These are phyloP conservation scores for Quercus gilva DNA, from an alignment of 306 rosid genomes.

Conservation along the genomic window DNA sequence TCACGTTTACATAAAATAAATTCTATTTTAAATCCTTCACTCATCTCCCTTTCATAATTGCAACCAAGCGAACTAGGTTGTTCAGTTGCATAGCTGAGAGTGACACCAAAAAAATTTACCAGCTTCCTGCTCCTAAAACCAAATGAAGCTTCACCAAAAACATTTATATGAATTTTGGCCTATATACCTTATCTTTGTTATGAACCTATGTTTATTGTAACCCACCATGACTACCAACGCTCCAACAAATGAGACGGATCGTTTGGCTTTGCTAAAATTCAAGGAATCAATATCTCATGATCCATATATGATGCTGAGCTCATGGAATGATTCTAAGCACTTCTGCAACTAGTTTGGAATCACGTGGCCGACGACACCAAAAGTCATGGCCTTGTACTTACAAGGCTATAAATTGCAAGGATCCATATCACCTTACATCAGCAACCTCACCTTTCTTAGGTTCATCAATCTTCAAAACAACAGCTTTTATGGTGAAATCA, in stretches of 20 bases:
- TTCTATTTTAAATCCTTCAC: too few species aligned
- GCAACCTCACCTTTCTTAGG: slow-evolving; percentile 18
- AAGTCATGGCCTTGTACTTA: slow-evolving; percentile 4
- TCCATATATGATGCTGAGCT: not conserved
- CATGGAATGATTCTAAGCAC: too few species aligned
- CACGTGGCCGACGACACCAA: slow-evolving; percentile 5
- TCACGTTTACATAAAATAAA: too few species aligned
- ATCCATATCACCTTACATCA: slow-evolving; percentile 16
- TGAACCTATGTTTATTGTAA: not conserved
- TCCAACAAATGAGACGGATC: not conserved
- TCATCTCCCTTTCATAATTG: too few species aligned
- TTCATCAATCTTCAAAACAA: slow-evolving; percentile 9
- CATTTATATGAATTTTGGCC: not conserved
- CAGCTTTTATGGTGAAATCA: not conserved
- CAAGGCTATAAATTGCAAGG: not conserved
- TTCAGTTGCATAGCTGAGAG: too few species aligned
- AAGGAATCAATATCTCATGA: not conserved
- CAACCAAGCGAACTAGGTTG: too few species aligned
- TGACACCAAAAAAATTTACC: not conserved
- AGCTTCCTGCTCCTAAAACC: not conserved
- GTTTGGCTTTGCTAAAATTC: slow-evolving; percentile 5
- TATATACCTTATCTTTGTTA: not conserved
- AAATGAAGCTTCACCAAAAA: slow-evolving; percentile 7
- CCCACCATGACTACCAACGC: not conserved
- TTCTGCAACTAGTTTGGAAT: too few species aligned